A percentile compares a stretch with the other conserved stretches of the same genome.
Evolutionary conservation across 352 stramenopile species (phyloP).

Genomic region (Blastocystis sp.): DNA sequence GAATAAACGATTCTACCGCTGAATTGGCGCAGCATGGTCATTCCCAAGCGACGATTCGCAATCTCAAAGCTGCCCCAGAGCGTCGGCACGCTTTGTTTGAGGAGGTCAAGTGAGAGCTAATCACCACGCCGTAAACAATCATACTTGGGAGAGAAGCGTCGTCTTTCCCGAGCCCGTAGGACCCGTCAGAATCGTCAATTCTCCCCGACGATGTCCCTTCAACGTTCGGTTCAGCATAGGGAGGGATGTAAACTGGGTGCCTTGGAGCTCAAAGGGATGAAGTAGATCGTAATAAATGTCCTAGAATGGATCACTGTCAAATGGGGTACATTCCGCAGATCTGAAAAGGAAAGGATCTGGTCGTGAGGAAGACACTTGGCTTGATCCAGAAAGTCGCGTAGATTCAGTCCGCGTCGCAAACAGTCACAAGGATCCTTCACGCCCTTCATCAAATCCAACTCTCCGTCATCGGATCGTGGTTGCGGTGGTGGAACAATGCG

Average conservation of each 20-base stretch:
- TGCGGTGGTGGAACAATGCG: slow-evolving; percentile 53
- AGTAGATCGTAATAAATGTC: slow-evolving; percentile 83
- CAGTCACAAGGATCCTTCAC: slow-evolving; percentile 98
- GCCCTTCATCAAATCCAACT: slow-evolving; percentile 59
- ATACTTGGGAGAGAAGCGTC: slow-evolving; percentile 75
- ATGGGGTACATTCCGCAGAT: slow-evolving; percentile 68
- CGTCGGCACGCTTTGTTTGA: slow-evolving; percentile 84
- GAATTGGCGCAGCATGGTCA: slow-evolving; percentile 92
- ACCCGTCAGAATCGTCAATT: slow-evolving; percentile 94
- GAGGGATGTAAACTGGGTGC: slow-evolving; percentile 79
- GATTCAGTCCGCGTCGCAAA: slow-evolving; percentile 74
- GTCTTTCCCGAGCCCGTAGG: slow-evolving; percentile 87
- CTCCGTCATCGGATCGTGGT: background rate
- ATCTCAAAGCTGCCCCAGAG: slow-evolving; percentile 98
- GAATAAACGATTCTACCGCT: background rate
- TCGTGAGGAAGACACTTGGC: slow-evolving; percentile 77
- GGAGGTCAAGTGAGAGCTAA: slow-evolving; percentile 75
- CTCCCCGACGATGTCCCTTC: slow-evolving; percentile 87
- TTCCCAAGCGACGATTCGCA: slow-evolving; percentile 87
- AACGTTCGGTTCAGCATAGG: slow-evolving; percentile 83
- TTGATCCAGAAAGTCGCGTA: slow-evolving; percentile 72
- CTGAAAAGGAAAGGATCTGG: slow-evolving; percentile 81
- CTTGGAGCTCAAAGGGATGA: slow-evolving; percentile 81
- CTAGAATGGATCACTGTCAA: slow-evolving; percentile 32
- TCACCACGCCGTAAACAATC: background rate